These are phyloP conservation scores for Scleroderma bovista DNA, from an alignment of 768 basidiomycete species.

Conservation along the genomic window DNA sequence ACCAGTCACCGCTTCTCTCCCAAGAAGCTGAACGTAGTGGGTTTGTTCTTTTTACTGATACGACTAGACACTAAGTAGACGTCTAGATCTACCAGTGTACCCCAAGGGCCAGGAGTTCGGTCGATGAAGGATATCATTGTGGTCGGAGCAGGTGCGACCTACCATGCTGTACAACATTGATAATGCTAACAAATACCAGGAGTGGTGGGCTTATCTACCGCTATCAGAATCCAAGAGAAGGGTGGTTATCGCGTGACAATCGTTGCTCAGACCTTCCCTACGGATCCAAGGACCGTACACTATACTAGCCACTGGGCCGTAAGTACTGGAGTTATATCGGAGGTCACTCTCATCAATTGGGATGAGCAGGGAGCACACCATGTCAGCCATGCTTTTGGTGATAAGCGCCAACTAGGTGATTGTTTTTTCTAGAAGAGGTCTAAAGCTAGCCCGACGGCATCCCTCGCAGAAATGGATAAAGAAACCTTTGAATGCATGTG, in stretches of 20 bases:
- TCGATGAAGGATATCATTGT: slow-evolving; percentile 28
- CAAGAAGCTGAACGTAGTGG: background rate
- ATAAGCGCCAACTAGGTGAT: slow-evolving; percentile 52
- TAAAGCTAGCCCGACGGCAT: background rate
- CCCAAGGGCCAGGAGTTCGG: background rate
- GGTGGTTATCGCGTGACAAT: slow-evolving; percentile 61
- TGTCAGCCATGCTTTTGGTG: slow-evolving; percentile 51
- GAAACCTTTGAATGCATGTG: slow-evolving; percentile 76
- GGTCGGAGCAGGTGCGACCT: slow-evolving; percentile 35
- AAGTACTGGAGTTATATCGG: slow-evolving; percentile 19
- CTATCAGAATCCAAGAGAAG: slow-evolving; percentile 60
- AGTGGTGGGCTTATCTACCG: slow-evolving; percentile 74
- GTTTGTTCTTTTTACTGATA: too few species aligned
- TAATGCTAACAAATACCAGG: slow-evolving; percentile 36
- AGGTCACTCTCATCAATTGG: background rate
- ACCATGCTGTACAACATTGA: background rate
- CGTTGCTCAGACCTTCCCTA: slow-evolving; percentile 66
- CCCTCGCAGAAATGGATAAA: slow-evolving; percentile 51
- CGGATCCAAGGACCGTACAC: slow-evolving; percentile 63
- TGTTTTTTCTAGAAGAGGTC: background rate
- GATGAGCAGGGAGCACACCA: slow-evolving; percentile 71
- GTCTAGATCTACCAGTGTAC: too few species aligned
- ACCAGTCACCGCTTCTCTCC: too few species aligned
- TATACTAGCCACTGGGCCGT: slow-evolving; percentile 86
- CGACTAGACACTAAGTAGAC: too few species aligned